These are phyloP conservation scores for Hansenula lynferdii DNA, from an alignment of 1,139 yeast species.

Conservation along the genomic window DNA sequence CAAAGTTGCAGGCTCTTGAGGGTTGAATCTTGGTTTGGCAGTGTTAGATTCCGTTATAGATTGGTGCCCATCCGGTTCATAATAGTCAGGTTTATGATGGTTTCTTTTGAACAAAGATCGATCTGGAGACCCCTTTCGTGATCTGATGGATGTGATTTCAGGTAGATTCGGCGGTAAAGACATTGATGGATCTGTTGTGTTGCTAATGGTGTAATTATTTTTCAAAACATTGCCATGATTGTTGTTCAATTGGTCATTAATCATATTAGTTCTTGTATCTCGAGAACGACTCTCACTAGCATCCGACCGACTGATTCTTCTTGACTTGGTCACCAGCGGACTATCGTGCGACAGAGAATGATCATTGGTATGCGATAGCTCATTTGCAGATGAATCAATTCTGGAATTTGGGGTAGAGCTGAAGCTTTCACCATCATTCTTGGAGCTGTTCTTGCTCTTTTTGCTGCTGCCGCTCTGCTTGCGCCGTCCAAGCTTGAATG, in stretches of 20 bases:
- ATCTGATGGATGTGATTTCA: slow-evolving; percentile 6
- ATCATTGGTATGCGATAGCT: not conserved
- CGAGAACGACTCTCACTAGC: too few relatives aligned
- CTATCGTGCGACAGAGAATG: not conserved
- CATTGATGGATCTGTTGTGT: not conserved
- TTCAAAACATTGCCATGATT: not conserved
- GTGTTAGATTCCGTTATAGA: not conserved
- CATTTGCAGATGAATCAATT: not conserved
- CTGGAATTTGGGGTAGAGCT: not conserved
- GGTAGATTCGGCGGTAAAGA: slow-evolving; percentile 3
- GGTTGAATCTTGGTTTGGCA: not conserved
- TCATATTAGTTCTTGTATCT: too few relatives aligned
- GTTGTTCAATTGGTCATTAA: too few relatives aligned
- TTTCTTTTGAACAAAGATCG: not conserved
- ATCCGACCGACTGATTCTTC: not conserved
- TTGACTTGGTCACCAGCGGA: not conserved
- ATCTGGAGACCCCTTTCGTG: slow-evolving; percentile 1
- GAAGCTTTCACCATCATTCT: not conserved
- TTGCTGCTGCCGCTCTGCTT: not conserved
- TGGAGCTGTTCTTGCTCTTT: not conserved
- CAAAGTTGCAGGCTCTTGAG: not conserved
- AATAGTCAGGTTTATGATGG: not conserved
- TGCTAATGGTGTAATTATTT: not conserved
- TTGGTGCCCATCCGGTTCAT: not conserved
- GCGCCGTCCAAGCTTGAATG: not conserved